Conservation (phyloP, 352 stramenopile species). For the Pythium folliculosum region DNA sequence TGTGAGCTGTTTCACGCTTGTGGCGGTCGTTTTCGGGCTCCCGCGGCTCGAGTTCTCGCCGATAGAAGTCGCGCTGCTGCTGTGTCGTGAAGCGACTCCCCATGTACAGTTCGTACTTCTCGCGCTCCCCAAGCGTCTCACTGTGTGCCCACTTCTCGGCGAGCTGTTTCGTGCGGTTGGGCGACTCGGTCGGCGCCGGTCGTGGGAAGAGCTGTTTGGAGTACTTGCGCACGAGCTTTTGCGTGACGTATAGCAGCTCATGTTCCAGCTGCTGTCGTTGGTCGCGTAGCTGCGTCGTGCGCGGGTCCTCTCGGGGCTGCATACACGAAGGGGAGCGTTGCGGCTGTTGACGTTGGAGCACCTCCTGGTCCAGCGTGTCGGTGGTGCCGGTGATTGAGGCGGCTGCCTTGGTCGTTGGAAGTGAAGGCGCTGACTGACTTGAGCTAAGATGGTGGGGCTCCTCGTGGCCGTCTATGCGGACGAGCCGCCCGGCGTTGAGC, state of each 20-base stretch:
- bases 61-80: conserved; percentile 63
- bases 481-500: conserved; percentile 44
- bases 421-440: conserved; percentile 24
- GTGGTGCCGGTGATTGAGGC: not conserved
- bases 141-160: conserved; percentile 50
- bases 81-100: conserved; percentile 58
- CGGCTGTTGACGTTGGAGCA: not conserved
- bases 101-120: conserved; percentile 58
- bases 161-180: conserved; percentile 38
- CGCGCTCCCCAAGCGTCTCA: conserved; percentile 35
- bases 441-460: conserved; percentile 18
- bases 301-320: conserved; percentile 26
- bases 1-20: conserved; percentile 47
- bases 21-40: conserved; percentile 54
- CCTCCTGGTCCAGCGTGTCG: conserved; percentile 16
- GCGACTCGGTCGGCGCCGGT: conserved; percentile 20
- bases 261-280: conserved; percentile 45
- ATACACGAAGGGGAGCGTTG: conserved; percentile 5
- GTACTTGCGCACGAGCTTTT: conserved; percentile 80
- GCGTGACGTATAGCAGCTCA: conserved; percentile 56
- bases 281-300: conserved; percentile 27
- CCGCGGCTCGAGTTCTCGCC: conserved; percentile 43
- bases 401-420: not conserved
- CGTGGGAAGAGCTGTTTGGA: conserved; percentile 46
- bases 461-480: conserved; percentile 36